A percentile compares a stretch with the other conserved stretches of the same genome.
These are phyloP conservation scores for Conoideocrella luteorostrata DNA, from an alignment of 2,329 filamentous ascomycete species.

Conservation along the genomic window DNA sequence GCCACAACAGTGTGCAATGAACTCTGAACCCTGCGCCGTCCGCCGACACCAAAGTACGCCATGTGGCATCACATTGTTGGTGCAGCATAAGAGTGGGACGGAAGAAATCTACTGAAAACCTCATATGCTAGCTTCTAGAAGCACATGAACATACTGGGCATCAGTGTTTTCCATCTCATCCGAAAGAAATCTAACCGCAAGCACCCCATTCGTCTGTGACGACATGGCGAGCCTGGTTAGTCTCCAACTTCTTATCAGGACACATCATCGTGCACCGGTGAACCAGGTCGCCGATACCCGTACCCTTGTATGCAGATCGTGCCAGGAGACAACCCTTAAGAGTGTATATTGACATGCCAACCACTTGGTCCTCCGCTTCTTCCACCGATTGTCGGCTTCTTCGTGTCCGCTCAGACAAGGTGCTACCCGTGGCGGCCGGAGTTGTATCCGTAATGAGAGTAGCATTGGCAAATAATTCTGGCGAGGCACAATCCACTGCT, in stretches of 20 bases:
- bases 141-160: no score
- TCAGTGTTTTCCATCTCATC: no score
- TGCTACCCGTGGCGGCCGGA: neutral
- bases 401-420: neutral
- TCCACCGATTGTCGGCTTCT: neutral
- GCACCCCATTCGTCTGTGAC: conserved; percentile 7
- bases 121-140: no score
- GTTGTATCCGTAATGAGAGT: conserved; percentile 3
- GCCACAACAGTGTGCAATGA: no score
- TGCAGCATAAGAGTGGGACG: no score
- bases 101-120: no score
- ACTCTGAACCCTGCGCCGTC: no score
- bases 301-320: conserved; percentile 5
- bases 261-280: conserved; percentile 10
- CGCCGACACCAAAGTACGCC: no score
- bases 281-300: neutral
- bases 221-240: conserved; percentile 1
- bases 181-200: conserved; percentile 4
- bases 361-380: neutral
- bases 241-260: conserved; percentile 1
- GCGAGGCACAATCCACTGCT: conserved; percentile 5
- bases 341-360: conserved; percentile 10
- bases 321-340: conserved; percentile 11
- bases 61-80: no score
- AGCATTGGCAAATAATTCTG: neutral